Conservation (phyloP, 2,329 filamentous ascomycete genomes). For the Microcyclospora tardicrescens region DNA sequence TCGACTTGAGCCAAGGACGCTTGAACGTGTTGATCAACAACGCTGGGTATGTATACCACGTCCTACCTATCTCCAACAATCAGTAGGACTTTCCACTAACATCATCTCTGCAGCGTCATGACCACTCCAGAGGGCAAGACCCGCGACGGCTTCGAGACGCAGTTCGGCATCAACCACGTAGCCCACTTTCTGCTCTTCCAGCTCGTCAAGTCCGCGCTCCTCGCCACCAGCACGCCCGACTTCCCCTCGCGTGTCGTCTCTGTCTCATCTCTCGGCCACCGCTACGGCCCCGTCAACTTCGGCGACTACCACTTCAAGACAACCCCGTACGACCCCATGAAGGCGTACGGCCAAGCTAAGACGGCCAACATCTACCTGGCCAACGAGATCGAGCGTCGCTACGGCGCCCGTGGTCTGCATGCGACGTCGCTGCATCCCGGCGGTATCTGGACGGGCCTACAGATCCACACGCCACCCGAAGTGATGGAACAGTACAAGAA, state of each 20-base stretch:
- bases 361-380: slow-evolving; percentile 40
- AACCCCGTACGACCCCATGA: slow-evolving; percentile 21
- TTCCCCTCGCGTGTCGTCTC: slow-evolving; percentile 33
- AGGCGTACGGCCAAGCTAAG: slow-evolving; percentile 38
- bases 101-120: slow-evolving; percentile 25
- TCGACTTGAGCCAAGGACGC: slow-evolving; percentile 5
- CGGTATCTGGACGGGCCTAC: slow-evolving; percentile 22
- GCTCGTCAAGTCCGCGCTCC: slow-evolving; percentile 33
- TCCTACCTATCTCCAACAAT: neutral
- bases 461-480: slow-evolving; percentile 6
- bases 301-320: slow-evolving; percentile 29
- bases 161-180: slow-evolving; percentile 42
- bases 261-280: slow-evolving; percentile 34
- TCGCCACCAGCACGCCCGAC: slow-evolving; percentile 19
- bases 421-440: slow-evolving; percentile 36
- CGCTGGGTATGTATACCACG: slow-evolving; percentile 5
- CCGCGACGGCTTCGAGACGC: slow-evolving; percentile 35
- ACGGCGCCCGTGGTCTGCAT: slow-evolving; percentile 33
- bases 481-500: slow-evolving; percentile 5
- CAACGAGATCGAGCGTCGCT: slow-evolving; percentile 39
- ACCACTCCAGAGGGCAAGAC: slow-evolving; percentile 26
- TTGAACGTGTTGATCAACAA: slow-evolving; percentile 14
- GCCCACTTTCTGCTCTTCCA: slow-evolving; percentile 43
- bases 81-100: neutral
- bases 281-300: slow-evolving; percentile 20